Conservation (phyloP, 73 alveolate genomes). For the Uronychia setigera region DNA sequence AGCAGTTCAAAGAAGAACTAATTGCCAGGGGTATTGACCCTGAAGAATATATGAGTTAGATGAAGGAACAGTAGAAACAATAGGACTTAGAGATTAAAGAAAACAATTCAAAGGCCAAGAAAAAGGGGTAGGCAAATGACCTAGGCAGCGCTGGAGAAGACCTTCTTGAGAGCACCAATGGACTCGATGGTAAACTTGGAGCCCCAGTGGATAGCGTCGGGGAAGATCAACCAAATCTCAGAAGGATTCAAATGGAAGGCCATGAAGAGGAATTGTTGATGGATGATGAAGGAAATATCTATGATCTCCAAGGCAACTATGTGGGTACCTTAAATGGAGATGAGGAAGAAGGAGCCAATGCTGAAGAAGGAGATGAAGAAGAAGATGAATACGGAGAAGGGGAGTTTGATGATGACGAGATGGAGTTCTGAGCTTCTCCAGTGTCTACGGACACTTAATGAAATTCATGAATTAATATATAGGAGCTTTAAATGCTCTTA, state of each 20-base stretch:
- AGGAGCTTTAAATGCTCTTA: no score
- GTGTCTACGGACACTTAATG: not conserved
- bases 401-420: not conserved
- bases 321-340: slow-evolving; percentile 51
- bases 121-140: not conserved
- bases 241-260: slow-evolving; percentile 53
- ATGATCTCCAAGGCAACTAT: slow-evolving; percentile 48
- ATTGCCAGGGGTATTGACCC: not conserved
- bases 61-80: not conserved
- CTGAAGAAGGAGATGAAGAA: not conserved
- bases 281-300: slow-evolving; percentile 56
- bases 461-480: not conserved
- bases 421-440: no score
- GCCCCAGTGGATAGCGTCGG: not conserved
- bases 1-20: not conserved
- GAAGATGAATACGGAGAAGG: not conserved
- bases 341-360: slow-evolving; percentile 20
- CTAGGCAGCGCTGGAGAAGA: not conserved
- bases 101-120: not conserved
- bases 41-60: not conserved
- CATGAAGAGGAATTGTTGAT: slow-evolving; percentile 43
- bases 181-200: not conserved
- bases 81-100: not conserved
- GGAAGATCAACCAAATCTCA: slow-evolving; percentile 5
- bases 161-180: not conserved